A percentile compares a stretch with the other conserved stretches of the same genome.
Conservation (phyloP, 306 rosid genomes). For the Rubus idaeus region DNA sequence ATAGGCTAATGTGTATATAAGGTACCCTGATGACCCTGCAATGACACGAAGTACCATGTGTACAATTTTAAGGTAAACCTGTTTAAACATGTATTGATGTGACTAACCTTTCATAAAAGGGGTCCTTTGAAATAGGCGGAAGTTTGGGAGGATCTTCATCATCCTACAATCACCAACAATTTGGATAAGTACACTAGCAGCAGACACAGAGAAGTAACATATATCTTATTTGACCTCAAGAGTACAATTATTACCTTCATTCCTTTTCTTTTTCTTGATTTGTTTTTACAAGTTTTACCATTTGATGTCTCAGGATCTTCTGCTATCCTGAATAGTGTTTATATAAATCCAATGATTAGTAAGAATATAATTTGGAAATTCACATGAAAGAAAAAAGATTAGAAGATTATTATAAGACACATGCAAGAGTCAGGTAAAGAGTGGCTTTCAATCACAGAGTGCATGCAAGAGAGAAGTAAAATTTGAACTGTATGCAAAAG, state of each 20-base stretch:
- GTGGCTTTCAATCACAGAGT: neutral
- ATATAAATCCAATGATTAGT: neutral
- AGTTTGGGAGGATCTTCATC: neutral
- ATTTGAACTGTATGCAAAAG: neutral
- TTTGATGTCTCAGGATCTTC: constrained; percentile 19
- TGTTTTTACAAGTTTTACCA: constrained; percentile 11
- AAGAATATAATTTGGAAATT: neutral
- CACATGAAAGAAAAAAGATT: neutral
- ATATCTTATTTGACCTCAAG: constrained; percentile 37
- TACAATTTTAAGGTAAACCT: neutral
- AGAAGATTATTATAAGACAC: neutral
- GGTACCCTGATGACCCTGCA: neutral
- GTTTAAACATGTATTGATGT: neutral
- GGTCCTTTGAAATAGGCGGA: neutral
- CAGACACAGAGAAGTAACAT: constrained; percentile 17
- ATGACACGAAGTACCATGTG: neutral
- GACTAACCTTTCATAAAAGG: constrained; percentile 15
- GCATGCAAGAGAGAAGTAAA: neutral
- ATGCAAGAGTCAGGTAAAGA: neutral
- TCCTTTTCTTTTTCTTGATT: constrained; percentile 33
- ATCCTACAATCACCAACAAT: constrained; percentile 19
- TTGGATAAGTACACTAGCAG: constrained; percentile 5
- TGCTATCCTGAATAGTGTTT: constrained; percentile 25
- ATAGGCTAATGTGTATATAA: neutral
- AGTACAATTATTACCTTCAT: constrained; percentile 15